Evolutionary conservation across 1,139 yeast genomes (phyloP).

Genomic region (Barnettozyma hawaiiensis): DNA sequence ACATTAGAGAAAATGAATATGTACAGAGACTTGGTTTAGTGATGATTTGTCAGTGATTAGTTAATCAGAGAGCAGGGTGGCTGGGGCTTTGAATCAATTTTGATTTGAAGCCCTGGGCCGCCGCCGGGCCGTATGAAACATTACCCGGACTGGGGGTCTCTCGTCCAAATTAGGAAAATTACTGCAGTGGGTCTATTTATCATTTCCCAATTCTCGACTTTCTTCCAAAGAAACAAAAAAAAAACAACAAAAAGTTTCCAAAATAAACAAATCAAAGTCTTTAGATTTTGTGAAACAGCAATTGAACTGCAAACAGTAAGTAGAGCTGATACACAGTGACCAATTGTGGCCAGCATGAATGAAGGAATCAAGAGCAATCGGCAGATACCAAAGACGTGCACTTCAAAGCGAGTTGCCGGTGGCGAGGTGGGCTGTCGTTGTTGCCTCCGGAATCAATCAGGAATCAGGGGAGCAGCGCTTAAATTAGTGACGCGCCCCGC

Average conservation of each 20-base stretch:
- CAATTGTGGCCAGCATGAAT: not conserved
- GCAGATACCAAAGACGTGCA: not conserved
- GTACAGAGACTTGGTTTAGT: not conserved
- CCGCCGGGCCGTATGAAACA: too few relatives aligned
- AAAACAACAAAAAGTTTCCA: constrained; percentile 6
- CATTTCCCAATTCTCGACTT: constrained; percentile 2
- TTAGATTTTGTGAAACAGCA: constrained; percentile 4
- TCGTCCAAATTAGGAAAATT: constrained; percentile 1
- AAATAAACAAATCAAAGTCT: constrained; percentile 6
- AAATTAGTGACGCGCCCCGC: too few relatives aligned
- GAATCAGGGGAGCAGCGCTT: constrained; percentile 1
- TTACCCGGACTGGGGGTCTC: constrained; percentile 2
- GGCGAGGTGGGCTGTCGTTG: not conserved
- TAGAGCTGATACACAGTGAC: not conserved
- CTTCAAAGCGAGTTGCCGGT: not conserved
- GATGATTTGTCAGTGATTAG: not conserved
- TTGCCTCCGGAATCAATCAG: too few relatives aligned
- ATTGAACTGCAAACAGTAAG: constrained; percentile 1
- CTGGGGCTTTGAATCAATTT: too few relatives aligned
- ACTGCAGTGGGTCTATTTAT: not conserved
- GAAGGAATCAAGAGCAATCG: not conserved
- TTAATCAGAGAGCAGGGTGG: not conserved
- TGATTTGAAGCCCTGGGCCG: too few relatives aligned
- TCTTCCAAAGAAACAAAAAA: constrained; percentile 3
- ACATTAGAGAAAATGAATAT: not conserved